A percentile compares a stretch with the other conserved stretches of the same genome.
phyloP scores from a whole-genome alignment of 2,329 filamentous ascomycete species.

The Chaetoscypha palmicola region DNA sequence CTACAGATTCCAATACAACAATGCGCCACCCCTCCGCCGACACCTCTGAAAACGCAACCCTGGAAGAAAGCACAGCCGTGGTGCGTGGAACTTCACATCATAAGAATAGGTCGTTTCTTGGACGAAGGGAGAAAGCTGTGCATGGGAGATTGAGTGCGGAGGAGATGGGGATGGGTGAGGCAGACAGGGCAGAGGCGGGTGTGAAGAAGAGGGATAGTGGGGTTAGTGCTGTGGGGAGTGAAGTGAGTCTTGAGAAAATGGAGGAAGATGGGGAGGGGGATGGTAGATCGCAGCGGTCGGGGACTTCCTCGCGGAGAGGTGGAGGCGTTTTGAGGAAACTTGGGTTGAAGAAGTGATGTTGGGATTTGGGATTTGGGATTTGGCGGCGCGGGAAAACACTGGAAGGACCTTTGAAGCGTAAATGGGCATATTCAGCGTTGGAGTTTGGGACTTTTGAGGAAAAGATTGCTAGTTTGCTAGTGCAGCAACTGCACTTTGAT shows the following conservation, averaged over 20 bases:
- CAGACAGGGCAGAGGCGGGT: no score
- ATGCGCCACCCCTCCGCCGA: slow-evolving; percentile 56
- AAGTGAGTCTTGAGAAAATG: neutral
- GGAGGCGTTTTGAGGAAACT: slow-evolving; percentile 6
- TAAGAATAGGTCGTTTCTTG: slow-evolving; percentile 14
- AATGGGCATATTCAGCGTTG: slow-evolving; percentile 8
- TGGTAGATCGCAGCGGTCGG: no score
- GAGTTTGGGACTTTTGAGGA: slow-evolving; percentile 7
- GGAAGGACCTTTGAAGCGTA: neutral
- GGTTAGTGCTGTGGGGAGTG: neutral
- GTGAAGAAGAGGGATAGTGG: slow-evolving; percentile 2
- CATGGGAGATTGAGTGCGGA: slow-evolving; percentile 2
- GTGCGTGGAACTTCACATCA: slow-evolving; percentile 31
- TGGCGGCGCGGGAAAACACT: no score
- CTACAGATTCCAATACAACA: slow-evolving; percentile 48
- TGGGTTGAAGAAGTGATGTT: neutral
- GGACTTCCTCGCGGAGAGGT: slow-evolving; percentile 1
- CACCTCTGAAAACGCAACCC: slow-evolving; percentile 47
- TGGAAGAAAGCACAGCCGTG: slow-evolving; percentile 48
- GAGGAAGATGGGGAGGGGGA: no score
- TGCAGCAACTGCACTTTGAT: no score
- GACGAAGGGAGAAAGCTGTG: slow-evolving; percentile 7
- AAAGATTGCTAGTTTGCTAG: neutral
- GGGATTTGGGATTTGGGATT: no score
- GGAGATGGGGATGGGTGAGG: slow-evolving; percentile 4